Evolutionary conservation across 129 eudicot species (phyloP), one percentile per base, ranked within the genome.

Genomic region (Cynara cardunculus): DNA sequence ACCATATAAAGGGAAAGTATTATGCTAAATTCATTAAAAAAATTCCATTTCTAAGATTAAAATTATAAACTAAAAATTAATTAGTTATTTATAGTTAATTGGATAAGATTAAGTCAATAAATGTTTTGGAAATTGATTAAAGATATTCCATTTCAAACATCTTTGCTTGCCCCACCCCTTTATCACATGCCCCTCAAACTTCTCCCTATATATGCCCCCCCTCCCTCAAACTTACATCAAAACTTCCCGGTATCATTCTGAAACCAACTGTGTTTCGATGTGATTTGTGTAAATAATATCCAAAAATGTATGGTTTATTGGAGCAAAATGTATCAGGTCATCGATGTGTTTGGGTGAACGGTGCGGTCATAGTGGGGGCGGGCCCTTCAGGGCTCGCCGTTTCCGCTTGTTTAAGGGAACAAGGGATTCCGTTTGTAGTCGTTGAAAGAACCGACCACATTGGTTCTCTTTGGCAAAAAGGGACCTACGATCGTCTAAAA

Each of bases 371-470:
- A 65, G 98, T 93, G 56, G 97, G 98, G 2, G 98, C 97, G 25
- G 98, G 96, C 13, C 98, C 98, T 0, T 89, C 98, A 11, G 98
- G 98, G 41, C 87, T 93, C 18, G 98, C 98, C 0, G 97, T 91
- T 11, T 91, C 91, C 22, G 98, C 98, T 19, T 92, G 97, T 81
- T 88, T 93, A 0, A 85, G 73, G 49, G 94, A 89, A 73, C 92
- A 91, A 82, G 96, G 93, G n/a, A 85, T 89, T 10, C 98, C 97
- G 14, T 89, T 80, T 44, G 91, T 91, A 8, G 84, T 94, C 62
- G 80, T 94, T 19, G 97, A 94, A 80, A 80, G 88, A 72, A 84
- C 96, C 14, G 90, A 90, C 69, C 92, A 97, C 83, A 92, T 94
- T 76, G 99, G 96, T 0, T 92, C 97, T 2, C 81, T 94, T 16